Evolutionary conservation across 257 asterid genomes (phyloP).

Genomic region (Solanum sitiens): DNA sequence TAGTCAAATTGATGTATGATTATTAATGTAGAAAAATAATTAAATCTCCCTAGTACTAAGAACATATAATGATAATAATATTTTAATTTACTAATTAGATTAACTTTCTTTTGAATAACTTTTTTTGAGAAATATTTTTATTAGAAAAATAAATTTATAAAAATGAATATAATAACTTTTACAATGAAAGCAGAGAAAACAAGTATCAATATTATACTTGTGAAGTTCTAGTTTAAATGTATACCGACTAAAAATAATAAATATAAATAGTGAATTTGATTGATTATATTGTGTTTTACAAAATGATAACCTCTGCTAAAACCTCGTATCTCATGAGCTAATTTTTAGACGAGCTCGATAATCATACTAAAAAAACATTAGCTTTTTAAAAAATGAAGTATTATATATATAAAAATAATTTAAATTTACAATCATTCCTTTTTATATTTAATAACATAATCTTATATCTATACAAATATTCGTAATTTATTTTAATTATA

Average conservation of each 20-base stretch:
- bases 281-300: too few relatives aligned
- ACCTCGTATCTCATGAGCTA: too few relatives aligned
- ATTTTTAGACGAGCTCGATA: neutral
- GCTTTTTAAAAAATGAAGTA: neutral
- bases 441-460: neutral
- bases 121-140: neutral
- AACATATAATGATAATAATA: too few relatives aligned
- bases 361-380: neutral
- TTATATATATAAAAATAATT: neutral
- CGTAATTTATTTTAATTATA: neutral
- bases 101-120: neutral
- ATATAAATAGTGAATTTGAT: too few relatives aligned
- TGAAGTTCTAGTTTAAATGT: too few relatives aligned
- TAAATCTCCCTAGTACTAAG: too few relatives aligned
- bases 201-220: neutral
- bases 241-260: too few relatives aligned
- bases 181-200: neutral
- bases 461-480: neutral
- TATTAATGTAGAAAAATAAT: neutral
- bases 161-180: too few relatives aligned
- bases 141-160: too few relatives aligned
- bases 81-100: too few relatives aligned
- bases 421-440: neutral
- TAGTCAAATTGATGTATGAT: neutral
- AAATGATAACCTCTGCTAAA: too few relatives aligned